Conservation (phyloP, 805 yeast species). For the Wickerhamiella shivajii region DNA sequence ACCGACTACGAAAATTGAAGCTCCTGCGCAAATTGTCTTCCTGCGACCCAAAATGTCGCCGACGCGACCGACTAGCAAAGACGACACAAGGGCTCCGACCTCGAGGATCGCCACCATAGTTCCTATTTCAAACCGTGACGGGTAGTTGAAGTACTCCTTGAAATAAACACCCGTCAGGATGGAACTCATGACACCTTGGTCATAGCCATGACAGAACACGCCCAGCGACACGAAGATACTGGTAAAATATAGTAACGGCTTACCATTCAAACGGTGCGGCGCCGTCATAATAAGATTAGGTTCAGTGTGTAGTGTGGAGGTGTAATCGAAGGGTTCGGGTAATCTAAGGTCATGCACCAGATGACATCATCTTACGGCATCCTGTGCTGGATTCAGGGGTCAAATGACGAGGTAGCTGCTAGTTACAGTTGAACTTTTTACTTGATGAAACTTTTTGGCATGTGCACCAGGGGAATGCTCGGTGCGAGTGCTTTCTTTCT, state of each 20-base stretch:
- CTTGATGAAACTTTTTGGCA: too few relatives aligned
- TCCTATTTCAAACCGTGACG: constrained; percentile 63
- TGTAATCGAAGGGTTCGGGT: too few relatives aligned
- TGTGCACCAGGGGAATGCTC: too few relatives aligned
- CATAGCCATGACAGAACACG: constrained; percentile 62
- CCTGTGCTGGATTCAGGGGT: too few relatives aligned
- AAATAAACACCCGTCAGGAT: constrained; percentile 63
- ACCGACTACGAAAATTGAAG: constrained; percentile 62
- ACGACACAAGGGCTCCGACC: constrained; percentile 71
- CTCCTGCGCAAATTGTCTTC: constrained; percentile 65
- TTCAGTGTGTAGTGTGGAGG: too few relatives aligned
- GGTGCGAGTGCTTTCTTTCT: too few relatives aligned
- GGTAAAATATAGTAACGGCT: constrained; percentile 29
- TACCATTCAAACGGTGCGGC: constrained; percentile 20
- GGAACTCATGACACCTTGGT: constrained; percentile 85
- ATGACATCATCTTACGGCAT: too few relatives aligned
- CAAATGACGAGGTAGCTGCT: too few relatives aligned
- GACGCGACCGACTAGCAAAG: constrained; percentile 60
- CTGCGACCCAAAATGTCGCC: constrained; percentile 73
- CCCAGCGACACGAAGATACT: constrained; percentile 32
- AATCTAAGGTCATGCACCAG: too few relatives aligned
- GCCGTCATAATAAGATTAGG: too few relatives aligned
- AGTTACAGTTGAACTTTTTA: too few relatives aligned
- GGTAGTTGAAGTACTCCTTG: constrained; percentile 52
- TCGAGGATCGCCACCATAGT: constrained; percentile 80